A percentile compares a stretch with the other conserved stretches of the same genome.
Evolutionary conservation across 345 rosid genomes (phyloP).

Genomic region (Rhodamnia rubescens): DNA sequence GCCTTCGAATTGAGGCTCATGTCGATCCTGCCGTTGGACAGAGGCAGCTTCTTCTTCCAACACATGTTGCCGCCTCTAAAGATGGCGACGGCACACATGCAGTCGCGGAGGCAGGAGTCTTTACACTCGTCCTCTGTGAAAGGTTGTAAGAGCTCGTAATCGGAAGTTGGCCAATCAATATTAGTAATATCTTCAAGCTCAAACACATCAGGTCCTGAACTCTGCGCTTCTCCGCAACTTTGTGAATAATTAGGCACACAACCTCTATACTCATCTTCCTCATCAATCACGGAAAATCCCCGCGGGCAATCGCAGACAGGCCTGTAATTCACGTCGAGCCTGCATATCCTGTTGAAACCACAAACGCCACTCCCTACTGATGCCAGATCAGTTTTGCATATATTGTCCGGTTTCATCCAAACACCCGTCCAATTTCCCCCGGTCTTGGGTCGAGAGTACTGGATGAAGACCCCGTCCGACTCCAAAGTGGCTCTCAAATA

Average conservation of each 20-base stretch:
- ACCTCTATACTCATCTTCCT: conserved; percentile 1
- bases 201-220: background rate
- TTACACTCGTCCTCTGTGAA: conserved; percentile 10
- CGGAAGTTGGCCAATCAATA: conserved; percentile 19
- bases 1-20: background rate
- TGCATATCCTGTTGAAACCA: conserved; percentile 23
- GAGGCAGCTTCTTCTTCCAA: conserved; percentile 31
- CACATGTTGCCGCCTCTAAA: conserved; percentile 2
- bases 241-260: conserved; percentile 11
- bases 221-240: conserved; percentile 2
- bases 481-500: conserved; percentile 19
- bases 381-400: background rate
- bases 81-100: conserved; percentile 21
- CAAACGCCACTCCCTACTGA: conserved; percentile 11
- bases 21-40: conserved; percentile 17
- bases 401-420: conserved; percentile 6
- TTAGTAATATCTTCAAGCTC: background rate
- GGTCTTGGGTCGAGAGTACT: conserved; percentile 9
- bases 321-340: background rate
- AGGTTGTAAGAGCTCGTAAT: conserved; percentile 10
- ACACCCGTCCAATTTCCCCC: background rate
- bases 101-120: conserved; percentile 22
- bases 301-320: conserved; percentile 16
- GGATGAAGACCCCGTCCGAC: conserved; percentile 22
- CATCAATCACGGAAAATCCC: conserved; percentile 4